These are phyloP conservation scores for Aureobasidium zeae DNA, from an alignment of 2,329 filamentous ascomycete species.

Conservation along the genomic window DNA sequence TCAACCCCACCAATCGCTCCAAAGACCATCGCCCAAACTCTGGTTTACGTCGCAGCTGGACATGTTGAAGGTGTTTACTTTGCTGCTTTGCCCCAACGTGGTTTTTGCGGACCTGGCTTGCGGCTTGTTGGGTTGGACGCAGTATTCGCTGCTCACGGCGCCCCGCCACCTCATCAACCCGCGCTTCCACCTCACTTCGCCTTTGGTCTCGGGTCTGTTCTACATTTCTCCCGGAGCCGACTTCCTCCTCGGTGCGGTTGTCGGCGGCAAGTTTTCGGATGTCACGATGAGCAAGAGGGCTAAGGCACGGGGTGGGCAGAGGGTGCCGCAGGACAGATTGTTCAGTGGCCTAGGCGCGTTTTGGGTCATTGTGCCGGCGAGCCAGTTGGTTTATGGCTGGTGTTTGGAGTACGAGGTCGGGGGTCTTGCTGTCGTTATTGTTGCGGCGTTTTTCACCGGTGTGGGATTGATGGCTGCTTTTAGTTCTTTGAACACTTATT, in stretches of 20 bases:
- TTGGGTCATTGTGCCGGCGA: slow-evolving; percentile 44
- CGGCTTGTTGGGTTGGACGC: slow-evolving; percentile 60
- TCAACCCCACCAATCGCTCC: slow-evolving; percentile 2
- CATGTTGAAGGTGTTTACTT: slow-evolving; percentile 50
- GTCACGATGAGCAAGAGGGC: slow-evolving; percentile 56
- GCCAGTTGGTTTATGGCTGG: slow-evolving; percentile 59
- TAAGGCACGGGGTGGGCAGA: slow-evolving; percentile 43
- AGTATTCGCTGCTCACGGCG: slow-evolving; percentile 54
- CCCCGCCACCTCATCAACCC: slow-evolving; percentile 65
- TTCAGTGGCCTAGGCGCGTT: slow-evolving; percentile 48
- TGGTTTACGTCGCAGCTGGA: slow-evolving; percentile 46
- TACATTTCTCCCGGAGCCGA: slow-evolving; percentile 61
- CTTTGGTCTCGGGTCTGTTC: slow-evolving; percentile 58
- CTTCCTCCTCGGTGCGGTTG: slow-evolving; percentile 56
- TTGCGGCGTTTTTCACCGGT: slow-evolving; percentile 62
- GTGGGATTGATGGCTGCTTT: slow-evolving; percentile 63
- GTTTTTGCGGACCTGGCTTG: slow-evolving; percentile 46
- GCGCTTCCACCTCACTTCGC: slow-evolving; percentile 55
- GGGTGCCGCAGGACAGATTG: slow-evolving; percentile 58
- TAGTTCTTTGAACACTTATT: slow-evolving; percentile 66
- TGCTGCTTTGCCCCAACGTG: slow-evolving; percentile 59
- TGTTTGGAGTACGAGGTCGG: slow-evolving; percentile 43
- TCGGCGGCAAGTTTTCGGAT: slow-evolving; percentile 60
- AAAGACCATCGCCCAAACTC: slow-evolving; percentile 2
- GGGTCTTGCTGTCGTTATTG: slow-evolving; percentile 50